These are phyloP conservation scores for Yarrowia divulgata DNA, from an alignment of 805 yeast species.

Conservation along the genomic window DNA sequence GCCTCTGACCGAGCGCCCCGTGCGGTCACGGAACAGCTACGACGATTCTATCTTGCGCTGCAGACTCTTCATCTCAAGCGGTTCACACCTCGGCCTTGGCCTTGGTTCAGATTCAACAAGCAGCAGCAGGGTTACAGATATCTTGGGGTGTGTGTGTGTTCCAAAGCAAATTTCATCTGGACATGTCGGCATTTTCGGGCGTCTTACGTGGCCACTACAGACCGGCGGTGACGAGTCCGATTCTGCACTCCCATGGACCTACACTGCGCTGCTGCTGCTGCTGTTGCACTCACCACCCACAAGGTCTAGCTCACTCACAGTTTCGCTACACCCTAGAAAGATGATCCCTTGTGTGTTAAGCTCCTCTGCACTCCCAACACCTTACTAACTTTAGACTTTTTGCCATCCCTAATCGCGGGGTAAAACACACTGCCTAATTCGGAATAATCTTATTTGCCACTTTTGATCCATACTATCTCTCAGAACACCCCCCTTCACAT, in stretches of 20 bases:
- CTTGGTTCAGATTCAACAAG: too few species aligned
- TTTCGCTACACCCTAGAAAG: not conserved
- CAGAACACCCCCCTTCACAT: constrained; percentile 3
- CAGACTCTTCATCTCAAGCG: not conserved
- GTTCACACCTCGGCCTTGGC: not conserved
- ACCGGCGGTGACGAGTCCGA: not conserved
- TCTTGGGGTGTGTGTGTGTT: not conserved
- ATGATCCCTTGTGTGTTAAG: constrained; percentile 10
- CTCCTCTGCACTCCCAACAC: constrained; percentile 32
- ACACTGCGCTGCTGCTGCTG: not conserved
- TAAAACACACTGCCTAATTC: constrained; percentile 38
- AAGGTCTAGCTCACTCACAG: constrained; percentile 5
- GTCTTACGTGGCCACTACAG: not conserved
- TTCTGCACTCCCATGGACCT: too few species aligned
- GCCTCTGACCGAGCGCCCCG: not conserved
- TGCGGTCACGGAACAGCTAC: too few species aligned
- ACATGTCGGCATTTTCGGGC: not conserved
- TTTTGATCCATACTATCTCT: constrained; percentile 11
- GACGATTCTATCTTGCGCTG: not conserved
- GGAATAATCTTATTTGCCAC: constrained; percentile 35
- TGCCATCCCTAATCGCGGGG: constrained; percentile 40
- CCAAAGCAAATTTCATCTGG: not conserved
- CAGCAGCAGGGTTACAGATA: not conserved
- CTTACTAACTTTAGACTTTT: constrained; percentile 36
- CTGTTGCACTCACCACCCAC: constrained; percentile 2